Base-by-base conservation (phyloP, 495 filamentous ascomycete genomes). In the Aspergillus ostianus region DNA sequence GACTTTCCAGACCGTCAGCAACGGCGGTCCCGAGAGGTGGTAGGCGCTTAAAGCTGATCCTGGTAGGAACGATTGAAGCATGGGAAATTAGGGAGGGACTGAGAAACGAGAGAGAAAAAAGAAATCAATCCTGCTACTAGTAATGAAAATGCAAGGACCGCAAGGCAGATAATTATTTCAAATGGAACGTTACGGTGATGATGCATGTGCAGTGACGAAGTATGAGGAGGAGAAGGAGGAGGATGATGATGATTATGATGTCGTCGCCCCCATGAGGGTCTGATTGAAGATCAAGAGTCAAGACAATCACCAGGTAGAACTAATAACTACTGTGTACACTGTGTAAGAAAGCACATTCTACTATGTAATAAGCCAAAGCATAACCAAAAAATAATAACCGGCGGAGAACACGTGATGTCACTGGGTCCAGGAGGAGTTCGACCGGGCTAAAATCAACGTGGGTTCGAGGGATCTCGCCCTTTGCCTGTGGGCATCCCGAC, bases 351-450 rank as follows among this genome's bases (percentile, higher is more conserved):
- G n/a, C n/a, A n/a, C n/a, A n/a, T n/a, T n/a, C n/a, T n/a, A n/a
- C n/a, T n/a, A n/a, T n/a, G n/a, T n/a, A n/a, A n/a, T n/a, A n/a
- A n/a, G n/a, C n/a, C n/a, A n/a, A n/a, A n/a, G n/a, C n/a, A n/a
- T n/a, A n/a, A n/a, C 10, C 23, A 32, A 32, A 32, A 1, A 32
- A 32, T 32, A 32, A 32, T 32, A 6, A 32, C 8, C 10, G 50
- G 50, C 3, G 51, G 20, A 5, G n/a, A 19, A 10, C 56, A 59
- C 57, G 57, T 59, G 57, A 59, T 59, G 57, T 59, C 57, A 54
- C 57, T n/a, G 45, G 45, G 26, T 54, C 27, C 29, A 36, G 27
- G 50, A 36, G 27, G 50, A 41, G 36, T 41, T 41, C 36, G 36
- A 41, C 36, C 10, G 36, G 36, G 36, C 36, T 15, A 41, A 41